Base-by-base conservation (phyloP, 2,329 filamentous ascomycete species). In the Elsinoe necatrix region DNA sequence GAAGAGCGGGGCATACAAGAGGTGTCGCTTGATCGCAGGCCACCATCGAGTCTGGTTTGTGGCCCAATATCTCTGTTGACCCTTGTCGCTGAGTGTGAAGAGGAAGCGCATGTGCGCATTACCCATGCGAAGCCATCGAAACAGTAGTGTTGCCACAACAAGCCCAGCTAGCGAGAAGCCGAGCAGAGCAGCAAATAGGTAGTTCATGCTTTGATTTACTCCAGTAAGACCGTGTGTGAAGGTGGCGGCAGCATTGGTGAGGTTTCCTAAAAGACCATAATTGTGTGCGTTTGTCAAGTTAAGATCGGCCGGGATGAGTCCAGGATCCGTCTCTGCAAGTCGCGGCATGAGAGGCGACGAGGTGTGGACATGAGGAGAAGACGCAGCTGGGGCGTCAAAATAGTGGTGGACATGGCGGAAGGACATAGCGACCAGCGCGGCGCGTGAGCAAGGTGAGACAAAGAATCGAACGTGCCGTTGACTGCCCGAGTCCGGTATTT, bases 1-100 rank as follows among this genome's bases (percentile, higher is more conserved):
- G 65, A 83, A 80, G 16, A 95, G 72, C 4, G 89, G 89, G 1
- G 89, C 84, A 66, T 84, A 85, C 16, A 85, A 72, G 18, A 89
- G 61, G 62, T 86, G 78, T 66, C 79, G 81, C 74, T 78, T 76
- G 62, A 89, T 73, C 71, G 76, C 81, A n/a, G 85, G 74, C 73
- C 75, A 77, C 63, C 71, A 69, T 9, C 57, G 59, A 3, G 70
- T 73, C 59, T 70, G 68, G 64, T 78, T 77, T 41, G 69, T 63
- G 56, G 71, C 69, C 72, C 73, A 78, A 63, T 73, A 78, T 55
- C 66, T 63, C 65, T 78, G 73, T 52, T 69, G 67, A 25, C 66
- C 62, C 4, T 70, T 65, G 56, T 70, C 69, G 47, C 69, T 69
- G 69, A 76, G 72, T 25, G 71, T 71, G 58, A 71, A 68, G 45